Evolutionary conservation across 345 rosid species (phyloP).

Genomic region (Boechera divaricarpa): DNA sequence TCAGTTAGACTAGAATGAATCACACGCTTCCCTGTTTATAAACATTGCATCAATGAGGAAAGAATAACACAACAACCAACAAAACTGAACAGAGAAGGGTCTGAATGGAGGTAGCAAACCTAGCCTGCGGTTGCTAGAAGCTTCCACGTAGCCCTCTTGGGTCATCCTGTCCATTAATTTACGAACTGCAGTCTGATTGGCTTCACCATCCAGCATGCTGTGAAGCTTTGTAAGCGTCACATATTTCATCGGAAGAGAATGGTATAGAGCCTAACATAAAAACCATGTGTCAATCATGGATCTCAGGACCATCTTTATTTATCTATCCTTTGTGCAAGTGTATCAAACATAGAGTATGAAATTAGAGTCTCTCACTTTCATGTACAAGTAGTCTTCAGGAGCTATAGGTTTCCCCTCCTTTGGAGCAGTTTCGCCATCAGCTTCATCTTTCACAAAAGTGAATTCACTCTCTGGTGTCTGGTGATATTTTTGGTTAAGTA

Average conservation of each 20-base stretch:
- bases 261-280: conserved; percentile 66
- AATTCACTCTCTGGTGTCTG: conserved; percentile 67
- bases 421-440: conserved; percentile 48
- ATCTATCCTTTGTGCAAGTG: background rate
- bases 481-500: background rate
- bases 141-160: conserved; percentile 76
- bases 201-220: conserved; percentile 75
- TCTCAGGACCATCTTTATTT: conserved; percentile 11
- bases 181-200: conserved; percentile 65
- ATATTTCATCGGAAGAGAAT: conserved; percentile 82
- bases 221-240: conserved; percentile 77
- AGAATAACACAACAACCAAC: conserved; percentile 3
- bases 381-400: conserved; percentile 67
- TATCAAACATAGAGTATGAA: conserved; percentile 17
- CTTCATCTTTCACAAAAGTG: conserved; percentile 76
- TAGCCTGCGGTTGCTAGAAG: conserved; percentile 78
- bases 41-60: conserved; percentile 28
- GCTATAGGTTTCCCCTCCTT: conserved; percentile 51
- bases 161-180: conserved; percentile 76
- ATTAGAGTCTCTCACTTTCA: conserved; percentile 61
- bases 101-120: conserved; percentile 51
- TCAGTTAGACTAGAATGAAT: conserved; percentile 69
- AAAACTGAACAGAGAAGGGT: conserved; percentile 21
- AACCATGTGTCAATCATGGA: background rate
- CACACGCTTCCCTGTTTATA: conserved; percentile 79